Evolutionary conservation across 2,329 filamentous ascomycete species (phyloP), one percentile per base, ranked within the genome.

Genomic region (Chrysoporthe cubensis): DNA sequence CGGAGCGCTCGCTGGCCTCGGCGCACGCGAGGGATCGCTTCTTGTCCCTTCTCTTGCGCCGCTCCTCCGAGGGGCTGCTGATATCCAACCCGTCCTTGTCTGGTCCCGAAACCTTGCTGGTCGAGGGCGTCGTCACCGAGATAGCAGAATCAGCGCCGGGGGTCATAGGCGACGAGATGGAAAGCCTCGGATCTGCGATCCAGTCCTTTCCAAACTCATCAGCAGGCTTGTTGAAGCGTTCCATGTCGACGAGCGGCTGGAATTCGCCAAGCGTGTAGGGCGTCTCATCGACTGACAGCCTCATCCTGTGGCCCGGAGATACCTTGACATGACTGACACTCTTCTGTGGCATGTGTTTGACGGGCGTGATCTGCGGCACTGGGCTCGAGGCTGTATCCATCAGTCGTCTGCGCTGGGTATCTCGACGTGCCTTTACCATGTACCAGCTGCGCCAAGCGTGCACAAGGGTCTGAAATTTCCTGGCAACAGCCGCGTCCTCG

Each of bases 361-460:
- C 66, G 3, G 71, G 66, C 8, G 73, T 67, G 37, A 76, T 75
- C 64, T 78, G 76, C 13, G 76, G 75, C 6, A 74, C 67, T 26
- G 73, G 73, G n/a, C 75, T 72, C 9, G 14, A 37, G 37, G 48
- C 40, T 44, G 57, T 74, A n/a, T 70, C 74, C 70, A 71, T 74
- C 44, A 67, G 72, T 69, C 75, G 77, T 69, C 66, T 73, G 63
- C 71, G 74, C 67, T 64, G 72, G 40, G 68, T 74, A 70, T 72
- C 77, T 60, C 73, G 75, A 61, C 64, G 66, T 18, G 62, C 46
- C 34, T 92, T 90, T 56, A 93, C 91, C 8, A 97, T 80, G 75
- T 97, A 97, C 93, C 94, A 97, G 77, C 92, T 96, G 68, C 95
- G 88, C 94, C 94, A 97, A 50, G 81, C 81, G 70, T 97, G 93